Evolutionary conservation across 2,329 filamentous ascomycete genomes (phyloP), one percentile per base, ranked within the genome.

Genomic region (Clarireedia sp.): DNA sequence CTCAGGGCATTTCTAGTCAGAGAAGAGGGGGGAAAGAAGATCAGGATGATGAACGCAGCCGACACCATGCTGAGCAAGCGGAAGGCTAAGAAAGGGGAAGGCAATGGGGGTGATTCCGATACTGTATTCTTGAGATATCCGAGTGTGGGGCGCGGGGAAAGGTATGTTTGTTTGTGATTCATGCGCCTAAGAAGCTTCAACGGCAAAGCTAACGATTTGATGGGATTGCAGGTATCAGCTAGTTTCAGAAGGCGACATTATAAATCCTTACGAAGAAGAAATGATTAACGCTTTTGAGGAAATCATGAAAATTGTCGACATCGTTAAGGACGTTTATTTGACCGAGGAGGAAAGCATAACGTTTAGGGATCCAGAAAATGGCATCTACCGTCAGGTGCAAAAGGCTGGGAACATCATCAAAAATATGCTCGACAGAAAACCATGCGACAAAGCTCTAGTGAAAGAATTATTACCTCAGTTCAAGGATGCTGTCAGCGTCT

Each of bases 51-150:
- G 26, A 81, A 86, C 62, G 81, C 81, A 4, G 76, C 75, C 4
- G 74, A 82, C 60, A 74, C 85, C 14, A 54, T 21, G 77, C 78
- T 45, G 68, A 78, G 21, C 71, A 73, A 52, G 46, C 72, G 75
- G 5, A 77, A 76, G 43, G 81, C 78, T 57, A 74, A 76, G 26
- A 75, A 76, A 1, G 74, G 76, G 12, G 72, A 79, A 57, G 2
- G 71, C 72, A 54, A 36, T n/a, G 48, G 38, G 48, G 37, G 43
- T 10, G 71, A 75, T 48, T 74, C 82, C 57, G 75, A 83, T 6
- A 73, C 71, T 10, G 80, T 95, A 57, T 75, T 85, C 66, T 73
- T 97, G 63, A 88, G 94, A 69, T 97, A 97, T 70, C 92, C 94
- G 9, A 91, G 89, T 69, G 75, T 78, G 59, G 80, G 82, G 55